Evolutionary conservation across 192 early-diverging fungal species (phyloP).

Genomic region (Entophlyctis helioformis): DNA sequence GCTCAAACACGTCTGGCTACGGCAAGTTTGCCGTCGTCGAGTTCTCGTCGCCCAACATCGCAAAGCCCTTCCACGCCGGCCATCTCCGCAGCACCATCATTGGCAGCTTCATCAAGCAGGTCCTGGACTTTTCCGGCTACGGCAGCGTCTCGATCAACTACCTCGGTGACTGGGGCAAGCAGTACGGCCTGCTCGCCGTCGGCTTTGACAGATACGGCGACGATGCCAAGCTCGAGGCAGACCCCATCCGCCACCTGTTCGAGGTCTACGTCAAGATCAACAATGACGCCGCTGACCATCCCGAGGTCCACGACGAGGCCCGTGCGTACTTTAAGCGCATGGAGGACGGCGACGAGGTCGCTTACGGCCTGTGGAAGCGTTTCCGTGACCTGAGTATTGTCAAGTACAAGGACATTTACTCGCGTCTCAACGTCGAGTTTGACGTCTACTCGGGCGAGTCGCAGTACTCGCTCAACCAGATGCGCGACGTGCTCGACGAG

Average conservation of each 20-base stretch:
- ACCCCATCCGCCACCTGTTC: conserved; percentile 86
- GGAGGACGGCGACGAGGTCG: conserved; percentile 78
- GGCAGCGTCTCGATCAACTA: conserved; percentile 93
- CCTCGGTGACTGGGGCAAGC: conserved; percentile 99
- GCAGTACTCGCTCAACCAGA: conserved; percentile 60
- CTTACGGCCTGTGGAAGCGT: conserved; percentile 70
- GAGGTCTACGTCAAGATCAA: conserved; percentile 89
- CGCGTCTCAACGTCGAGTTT: conserved; percentile 81
- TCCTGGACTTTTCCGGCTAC: conserved; percentile 75
- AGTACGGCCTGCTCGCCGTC: conserved; percentile 89
- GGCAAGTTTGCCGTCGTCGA: conserved; percentile 60
- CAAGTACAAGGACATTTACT: conserved; percentile 87
- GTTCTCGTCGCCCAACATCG: conserved; percentile 94
- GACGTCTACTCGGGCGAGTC: conserved; percentile 95
- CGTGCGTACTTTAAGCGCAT: conserved; percentile 86
- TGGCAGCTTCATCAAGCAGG: conserved; percentile 80
- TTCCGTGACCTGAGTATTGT: conserved; percentile 83
- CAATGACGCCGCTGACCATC: conserved; percentile 50
- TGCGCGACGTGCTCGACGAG: conserved; percentile 49
- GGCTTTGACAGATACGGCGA: conserved; percentile 73
- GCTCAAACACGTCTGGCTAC: conserved; percentile 11
- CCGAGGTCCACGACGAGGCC: conserved; percentile 64
- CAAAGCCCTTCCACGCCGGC: conserved; percentile 96
- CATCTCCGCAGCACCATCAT: conserved; percentile 97
- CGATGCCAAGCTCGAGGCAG: conserved; percentile 61